Evolutionary conservation across 306 rosid genomes (phyloP), one percentile per base, ranked within the genome.

Genomic region (Sophora flavescens): DNA sequence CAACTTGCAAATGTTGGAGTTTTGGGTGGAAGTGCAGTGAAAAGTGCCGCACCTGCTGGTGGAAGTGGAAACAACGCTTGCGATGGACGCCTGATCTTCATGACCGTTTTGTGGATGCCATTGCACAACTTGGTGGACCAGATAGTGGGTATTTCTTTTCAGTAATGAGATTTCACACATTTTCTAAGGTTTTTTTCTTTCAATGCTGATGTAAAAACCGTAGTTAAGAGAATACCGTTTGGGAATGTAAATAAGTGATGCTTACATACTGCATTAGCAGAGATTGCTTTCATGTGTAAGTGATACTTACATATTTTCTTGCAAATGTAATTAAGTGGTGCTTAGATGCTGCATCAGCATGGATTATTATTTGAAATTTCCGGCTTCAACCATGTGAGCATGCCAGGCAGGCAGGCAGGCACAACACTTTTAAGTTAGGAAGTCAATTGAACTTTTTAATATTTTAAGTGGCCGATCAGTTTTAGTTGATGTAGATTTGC

Each of bases 51-150:
- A 16, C 88, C 92, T 54, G 62, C 91, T 44, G 96, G 87, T 4
- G 96, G 97, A 65, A 77, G 80, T 64, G 98, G 84, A 93, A 91
- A 60, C 98, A 93, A 53, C 89, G 98, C 3, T 81, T 93, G 61
- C 89, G 98, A 16, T 93, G 98, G 98, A 91, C 97, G 41, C 87
- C 97, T 0, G 96, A 93, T 67, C 98, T 93, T 86, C 98, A 93
- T 67, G 97, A 93, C 79, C 96, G 96, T n/a, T 93, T 93, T 65
- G 98, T 93, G 58, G 98, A 93, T 73, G 98, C 98, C 68, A 91
- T 93, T 51, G 68, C 98, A 0, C 97, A 93, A 51, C 98, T 93
- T 65, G 98, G 98, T 80, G 98, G 98, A 88, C 97, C 98, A 88
- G 98, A 93, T 74, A 93, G 98, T 93, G 97, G 89, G 98, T 91